Conservation (phyloP, 139 green algal genomes). For the Chlorella vulgaris region DNA sequence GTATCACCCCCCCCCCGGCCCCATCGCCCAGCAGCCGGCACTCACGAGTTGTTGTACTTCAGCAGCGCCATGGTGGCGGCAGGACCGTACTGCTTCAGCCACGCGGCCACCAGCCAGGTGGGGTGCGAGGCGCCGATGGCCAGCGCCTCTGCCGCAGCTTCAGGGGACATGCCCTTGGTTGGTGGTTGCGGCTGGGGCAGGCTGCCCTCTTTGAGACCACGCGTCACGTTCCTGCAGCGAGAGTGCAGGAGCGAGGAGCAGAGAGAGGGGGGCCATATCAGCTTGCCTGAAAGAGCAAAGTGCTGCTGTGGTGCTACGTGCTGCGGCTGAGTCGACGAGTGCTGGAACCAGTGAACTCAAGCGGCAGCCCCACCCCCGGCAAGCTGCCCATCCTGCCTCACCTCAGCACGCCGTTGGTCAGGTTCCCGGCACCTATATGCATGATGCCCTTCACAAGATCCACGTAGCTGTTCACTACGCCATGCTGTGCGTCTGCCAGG, state of each 20-base stretch:
- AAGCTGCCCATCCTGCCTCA: background rate
- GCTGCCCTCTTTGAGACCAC: background rate
- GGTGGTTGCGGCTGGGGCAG: conserved; percentile 28
- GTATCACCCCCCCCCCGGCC: no score
- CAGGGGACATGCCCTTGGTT: background rate
- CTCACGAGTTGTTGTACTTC: conserved; percentile 75
- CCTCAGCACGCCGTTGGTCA: conserved; percentile 71
- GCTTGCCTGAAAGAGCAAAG: no score
- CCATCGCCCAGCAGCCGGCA: no score
- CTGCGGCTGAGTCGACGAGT: no score
- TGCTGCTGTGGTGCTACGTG: no score
- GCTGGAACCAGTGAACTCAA: no score
- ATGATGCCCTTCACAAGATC: conserved; percentile 66
- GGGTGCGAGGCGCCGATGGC: conserved; percentile 64
- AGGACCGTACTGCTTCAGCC: conserved; percentile 66
- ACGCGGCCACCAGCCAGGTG: conserved; percentile 80
- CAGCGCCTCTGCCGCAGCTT: conserved; percentile 31
- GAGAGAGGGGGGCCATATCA: background rate
- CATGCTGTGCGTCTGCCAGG: background rate
- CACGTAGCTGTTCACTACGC: conserved; percentile 76
- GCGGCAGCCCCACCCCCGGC: no score
- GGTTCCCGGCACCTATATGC: conserved; percentile 34
- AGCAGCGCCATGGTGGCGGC: conserved; percentile 63
- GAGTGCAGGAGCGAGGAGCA: background rate
- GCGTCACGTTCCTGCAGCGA: background rate